These are phyloP conservation scores for Coemansia sp. DNA, from an alignment of 192 early-diverging fungal genomes.

Conservation along the genomic window DNA sequence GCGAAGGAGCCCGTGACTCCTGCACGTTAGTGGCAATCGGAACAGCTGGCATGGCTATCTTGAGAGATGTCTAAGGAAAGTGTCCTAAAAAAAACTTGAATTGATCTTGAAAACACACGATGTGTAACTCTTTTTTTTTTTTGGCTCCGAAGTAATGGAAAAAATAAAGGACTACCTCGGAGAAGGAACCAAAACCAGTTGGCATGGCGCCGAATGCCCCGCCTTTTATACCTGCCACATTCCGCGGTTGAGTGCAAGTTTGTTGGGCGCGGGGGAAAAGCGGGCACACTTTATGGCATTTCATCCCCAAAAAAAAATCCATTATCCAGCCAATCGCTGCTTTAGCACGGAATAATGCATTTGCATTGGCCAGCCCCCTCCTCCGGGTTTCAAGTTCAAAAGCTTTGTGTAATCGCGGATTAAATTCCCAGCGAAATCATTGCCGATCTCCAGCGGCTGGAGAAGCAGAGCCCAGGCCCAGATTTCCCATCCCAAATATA, in stretches of 20 bases:
- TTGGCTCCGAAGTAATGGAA: slow-evolving; percentile 49
- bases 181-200: slow-evolving; percentile 52
- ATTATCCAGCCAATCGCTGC: slow-evolving; percentile 7
- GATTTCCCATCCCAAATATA: too few relatives aligned
- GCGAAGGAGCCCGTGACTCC: slow-evolving; percentile 46
- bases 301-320: slow-evolving; percentile 7
- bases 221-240: slow-evolving; percentile 32
- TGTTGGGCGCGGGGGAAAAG: too few relatives aligned
- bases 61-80: not conserved
- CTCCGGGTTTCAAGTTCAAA: slow-evolving; percentile 7
- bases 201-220: slow-evolving; percentile 5
- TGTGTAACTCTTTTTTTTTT: slow-evolving; percentile 18
- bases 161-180: slow-evolving; percentile 53
- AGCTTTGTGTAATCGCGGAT: not conserved
- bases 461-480: too few relatives aligned
- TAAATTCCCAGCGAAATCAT: too few relatives aligned
- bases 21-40: slow-evolving; percentile 52
- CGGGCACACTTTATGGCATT: slow-evolving; percentile 2
- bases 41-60: slow-evolving; percentile 30
- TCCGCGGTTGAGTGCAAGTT: too few relatives aligned
- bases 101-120: slow-evolving; percentile 16
- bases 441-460: too few relatives aligned
- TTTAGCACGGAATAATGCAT: slow-evolving; percentile 3
- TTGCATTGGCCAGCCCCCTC: slow-evolving; percentile 3
- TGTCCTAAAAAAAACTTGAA: slow-evolving; percentile 5